Percentiles rank a stretch among this genome's conserved stretches.
Evolutionary conservation across 1,139 yeast species (phyloP).

Genomic region (Nakaseomyces kungkrabaensis): DNA sequence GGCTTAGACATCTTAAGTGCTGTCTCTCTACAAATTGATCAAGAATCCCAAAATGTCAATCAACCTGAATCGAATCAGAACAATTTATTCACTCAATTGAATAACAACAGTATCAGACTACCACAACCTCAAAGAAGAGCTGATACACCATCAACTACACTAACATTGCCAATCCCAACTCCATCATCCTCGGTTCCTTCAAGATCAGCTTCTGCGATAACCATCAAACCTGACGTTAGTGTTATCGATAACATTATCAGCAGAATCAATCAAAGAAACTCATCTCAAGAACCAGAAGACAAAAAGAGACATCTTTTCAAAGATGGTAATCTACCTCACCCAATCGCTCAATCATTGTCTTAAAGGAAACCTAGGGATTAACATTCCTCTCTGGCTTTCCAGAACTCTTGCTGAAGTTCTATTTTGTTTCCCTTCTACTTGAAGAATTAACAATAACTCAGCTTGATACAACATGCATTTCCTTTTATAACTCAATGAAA

Average conservation of each 20-base stretch:
- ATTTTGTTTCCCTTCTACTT: too few species aligned
- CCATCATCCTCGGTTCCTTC: conserved; percentile 6
- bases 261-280: conserved; percentile 12
- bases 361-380: background rate
- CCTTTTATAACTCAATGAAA: background rate
- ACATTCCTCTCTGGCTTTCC: too few species aligned
- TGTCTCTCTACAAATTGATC: conserved; percentile 18
- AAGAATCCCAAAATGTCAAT: conserved; percentile 6
- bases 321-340: conserved; percentile 25
- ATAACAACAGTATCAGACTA: background rate
- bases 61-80: background rate
- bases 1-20: conserved; percentile 21
- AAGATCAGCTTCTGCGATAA: conserved; percentile 1
- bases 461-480: background rate
- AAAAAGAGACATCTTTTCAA: conserved; percentile 16
- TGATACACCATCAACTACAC: background rate
- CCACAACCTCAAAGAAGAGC: background rate
- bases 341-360: conserved; percentile 24
- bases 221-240: conserved; percentile 6
- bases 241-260: conserved; percentile 19
- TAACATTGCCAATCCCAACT: conserved; percentile 2
- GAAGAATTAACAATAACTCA: too few species aligned
- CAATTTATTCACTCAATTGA: background rate
- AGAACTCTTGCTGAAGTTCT: too few species aligned
- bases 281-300: conserved; percentile 4